Percentiles rank a stretch among this genome's conserved stretches.
Evolutionary conservation across 2,329 filamentous ascomycete genomes (phyloP).

Genomic region (Claviceps purpurea): DNA sequence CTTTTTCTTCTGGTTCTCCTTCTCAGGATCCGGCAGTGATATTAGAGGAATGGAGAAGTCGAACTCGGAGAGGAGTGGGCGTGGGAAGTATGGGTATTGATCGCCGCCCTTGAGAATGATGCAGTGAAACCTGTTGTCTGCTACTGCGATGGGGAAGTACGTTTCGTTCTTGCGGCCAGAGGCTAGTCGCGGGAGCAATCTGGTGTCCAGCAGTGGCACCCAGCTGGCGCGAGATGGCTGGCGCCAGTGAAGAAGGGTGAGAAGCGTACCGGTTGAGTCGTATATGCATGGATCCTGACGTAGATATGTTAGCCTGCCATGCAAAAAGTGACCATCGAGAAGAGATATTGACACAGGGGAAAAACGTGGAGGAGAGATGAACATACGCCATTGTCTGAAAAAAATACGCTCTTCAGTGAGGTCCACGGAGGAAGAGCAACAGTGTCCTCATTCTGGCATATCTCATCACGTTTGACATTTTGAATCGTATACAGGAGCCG

Average conservation of each 20-base stretch:
- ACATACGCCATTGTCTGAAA: constrained; percentile 74
- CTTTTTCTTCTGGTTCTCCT: constrained; percentile 21
- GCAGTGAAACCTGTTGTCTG: constrained; percentile 87
- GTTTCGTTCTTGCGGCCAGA: constrained; percentile 75
- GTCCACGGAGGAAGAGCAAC: constrained; percentile 68
- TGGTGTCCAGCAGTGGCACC: constrained; percentile 88
- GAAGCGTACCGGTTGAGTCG: constrained; percentile 77
- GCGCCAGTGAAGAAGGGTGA: constrained; percentile 86
- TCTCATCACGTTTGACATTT: constrained; percentile 83
- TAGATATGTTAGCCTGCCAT: neutral
- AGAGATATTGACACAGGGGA: neutral
- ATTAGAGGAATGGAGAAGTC: constrained; percentile 76
- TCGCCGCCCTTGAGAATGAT: constrained; percentile 97
- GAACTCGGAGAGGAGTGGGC: constrained; percentile 83
- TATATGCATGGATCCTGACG: constrained; percentile 84
- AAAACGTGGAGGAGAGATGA: neutral
- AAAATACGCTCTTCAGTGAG: constrained; percentile 73
- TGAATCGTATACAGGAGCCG: constrained; percentile 83
- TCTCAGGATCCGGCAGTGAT: constrained; percentile 28
- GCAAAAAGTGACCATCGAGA: neutral
- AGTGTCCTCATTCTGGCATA: constrained; percentile 88
- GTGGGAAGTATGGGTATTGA: constrained; percentile 82
- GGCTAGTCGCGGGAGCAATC: constrained; percentile 64
- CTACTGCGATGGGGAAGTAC: constrained; percentile 93
- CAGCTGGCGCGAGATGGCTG: constrained; percentile 72